phyloP scores from a whole-genome alignment of 352 stramenopile species.

The Pythium dissotocum region DNA sequence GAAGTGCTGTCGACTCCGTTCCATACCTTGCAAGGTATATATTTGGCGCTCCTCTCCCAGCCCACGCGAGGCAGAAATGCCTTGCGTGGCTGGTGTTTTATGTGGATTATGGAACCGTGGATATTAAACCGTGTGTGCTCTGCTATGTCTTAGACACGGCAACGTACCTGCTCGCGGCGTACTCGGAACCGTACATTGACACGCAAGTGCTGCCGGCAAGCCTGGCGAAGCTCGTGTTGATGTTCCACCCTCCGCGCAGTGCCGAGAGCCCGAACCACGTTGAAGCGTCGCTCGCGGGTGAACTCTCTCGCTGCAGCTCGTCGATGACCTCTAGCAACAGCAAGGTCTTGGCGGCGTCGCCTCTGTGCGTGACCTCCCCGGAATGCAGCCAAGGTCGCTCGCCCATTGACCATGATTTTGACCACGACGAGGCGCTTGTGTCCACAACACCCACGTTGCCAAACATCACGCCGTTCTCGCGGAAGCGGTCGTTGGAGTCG shows the following conservation, averaged over 20 bases:
- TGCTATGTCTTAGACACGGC: conserved; percentile 72
- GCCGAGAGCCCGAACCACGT: conserved; percentile 52
- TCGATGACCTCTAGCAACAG: background rate
- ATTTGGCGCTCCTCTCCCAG: conserved; percentile 32
- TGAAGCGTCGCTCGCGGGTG: conserved; percentile 18
- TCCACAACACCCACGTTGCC: background rate
- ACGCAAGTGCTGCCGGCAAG: conserved; percentile 69
- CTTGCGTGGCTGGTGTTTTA: background rate
- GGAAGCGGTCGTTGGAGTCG: conserved; percentile 29
- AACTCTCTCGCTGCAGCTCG: conserved; percentile 7
- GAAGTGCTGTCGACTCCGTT: conserved; percentile 63
- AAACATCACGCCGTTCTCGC: conserved; percentile 15
- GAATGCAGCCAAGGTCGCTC: conserved; percentile 74
- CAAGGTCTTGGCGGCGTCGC: conserved; percentile 33
- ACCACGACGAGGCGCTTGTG: conserved; percentile 46
- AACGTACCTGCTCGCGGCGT: conserved; percentile 74
- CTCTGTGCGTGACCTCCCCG: conserved; percentile 70
- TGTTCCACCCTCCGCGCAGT: conserved; percentile 60
- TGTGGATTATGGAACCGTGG: conserved; percentile 44
- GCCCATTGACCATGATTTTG: conserved; percentile 74
- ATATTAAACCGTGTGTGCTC: conserved; percentile 64
- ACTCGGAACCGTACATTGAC: conserved; percentile 77
- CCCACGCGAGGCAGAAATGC: background rate
- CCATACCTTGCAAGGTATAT: conserved; percentile 83
- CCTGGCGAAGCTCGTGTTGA: conserved; percentile 75